Conservation (phyloP, 148 eudicot genomes). For the Rhododendron mucronatum region DNA sequence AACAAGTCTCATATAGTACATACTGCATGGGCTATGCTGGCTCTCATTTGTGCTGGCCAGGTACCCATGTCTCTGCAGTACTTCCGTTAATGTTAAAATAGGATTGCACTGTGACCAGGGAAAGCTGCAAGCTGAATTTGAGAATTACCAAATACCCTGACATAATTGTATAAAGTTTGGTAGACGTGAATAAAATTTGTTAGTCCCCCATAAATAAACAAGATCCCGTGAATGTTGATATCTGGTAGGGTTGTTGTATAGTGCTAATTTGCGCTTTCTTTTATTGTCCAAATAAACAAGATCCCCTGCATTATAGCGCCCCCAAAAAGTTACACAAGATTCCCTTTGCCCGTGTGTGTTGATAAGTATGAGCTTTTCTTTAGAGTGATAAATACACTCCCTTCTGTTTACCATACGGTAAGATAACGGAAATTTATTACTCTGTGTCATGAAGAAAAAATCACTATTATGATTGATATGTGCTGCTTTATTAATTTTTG, state of each 20-base stretch:
- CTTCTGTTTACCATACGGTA: neutral
- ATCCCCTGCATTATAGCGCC: neutral
- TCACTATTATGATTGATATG: neutral
- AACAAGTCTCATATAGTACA: slow-evolving; percentile 53
- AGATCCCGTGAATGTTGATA: neutral
- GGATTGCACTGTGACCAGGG: neutral
- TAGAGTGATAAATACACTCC: neutral
- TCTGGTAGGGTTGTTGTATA: neutral
- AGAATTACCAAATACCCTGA: neutral
- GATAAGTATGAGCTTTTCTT: neutral
- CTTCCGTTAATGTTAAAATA: neutral
- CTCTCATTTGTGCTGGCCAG: slow-evolving; percentile 46
- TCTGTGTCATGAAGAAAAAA: neutral
- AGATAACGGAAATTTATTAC: neutral
- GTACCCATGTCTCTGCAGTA: neutral
- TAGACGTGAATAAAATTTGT: neutral
- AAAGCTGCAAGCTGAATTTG: neutral
- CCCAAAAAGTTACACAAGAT: neutral
- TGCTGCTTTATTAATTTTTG: neutral
- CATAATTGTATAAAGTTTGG: neutral
- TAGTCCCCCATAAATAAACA: neutral
- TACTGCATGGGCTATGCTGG: slow-evolving; percentile 70
- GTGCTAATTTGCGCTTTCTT: neutral
- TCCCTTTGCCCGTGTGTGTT: neutral
- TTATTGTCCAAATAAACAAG: neutral